A percentile compares a stretch with the other conserved stretches of the same genome.
phyloP scores from a whole-genome alignment of 208 protist species.

The Trypanosoma platydactyli region DNA sequence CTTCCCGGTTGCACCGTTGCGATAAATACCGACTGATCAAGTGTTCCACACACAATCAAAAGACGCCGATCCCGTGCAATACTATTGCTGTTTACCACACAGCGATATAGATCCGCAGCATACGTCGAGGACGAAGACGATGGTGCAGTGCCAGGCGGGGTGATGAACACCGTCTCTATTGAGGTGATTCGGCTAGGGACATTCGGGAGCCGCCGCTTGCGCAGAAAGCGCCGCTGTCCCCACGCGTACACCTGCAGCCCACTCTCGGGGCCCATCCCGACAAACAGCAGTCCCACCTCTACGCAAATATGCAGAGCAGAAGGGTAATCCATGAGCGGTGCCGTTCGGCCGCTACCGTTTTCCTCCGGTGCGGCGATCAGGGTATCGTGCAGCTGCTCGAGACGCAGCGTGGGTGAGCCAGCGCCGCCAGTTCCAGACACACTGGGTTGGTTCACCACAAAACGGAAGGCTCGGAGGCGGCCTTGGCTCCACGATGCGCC shows the following conservation, averaged over 20 bases:
- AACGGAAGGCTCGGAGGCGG: conserved; percentile 72
- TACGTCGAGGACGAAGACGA: conserved; percentile 26
- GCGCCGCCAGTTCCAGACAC: background rate
- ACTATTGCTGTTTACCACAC: conserved; percentile 31
- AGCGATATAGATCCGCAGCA: conserved; percentile 60
- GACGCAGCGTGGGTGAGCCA: conserved; percentile 26
- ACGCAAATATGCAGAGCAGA: conserved; percentile 76
- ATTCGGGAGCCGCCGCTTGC: conserved; percentile 57
- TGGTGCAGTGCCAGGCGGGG: conserved; percentile 39
- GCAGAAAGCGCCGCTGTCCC: conserved; percentile 68
- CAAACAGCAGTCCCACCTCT: conserved; percentile 73
- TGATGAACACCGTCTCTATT: conserved; percentile 71
- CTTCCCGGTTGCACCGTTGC: conserved; percentile 55
- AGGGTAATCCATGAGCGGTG: conserved; percentile 45
- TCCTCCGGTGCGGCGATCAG: conserved; percentile 29
- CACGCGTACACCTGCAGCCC: conserved; percentile 81
- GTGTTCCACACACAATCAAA: conserved; percentile 76
- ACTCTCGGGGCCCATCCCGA: conserved; percentile 56
- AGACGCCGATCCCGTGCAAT: conserved; percentile 52
- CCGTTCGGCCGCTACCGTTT: conserved; percentile 1
- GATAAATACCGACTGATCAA: conserved; percentile 68
- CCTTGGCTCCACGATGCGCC: conserved; percentile 53
- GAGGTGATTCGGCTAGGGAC: conserved; percentile 70
- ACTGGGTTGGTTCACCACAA: conserved; percentile 19
- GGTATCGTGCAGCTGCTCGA: conserved; percentile 74